Conservation (phyloP, 192 early-diverging fungal genomes). For the Backusella westeae region DNA sequence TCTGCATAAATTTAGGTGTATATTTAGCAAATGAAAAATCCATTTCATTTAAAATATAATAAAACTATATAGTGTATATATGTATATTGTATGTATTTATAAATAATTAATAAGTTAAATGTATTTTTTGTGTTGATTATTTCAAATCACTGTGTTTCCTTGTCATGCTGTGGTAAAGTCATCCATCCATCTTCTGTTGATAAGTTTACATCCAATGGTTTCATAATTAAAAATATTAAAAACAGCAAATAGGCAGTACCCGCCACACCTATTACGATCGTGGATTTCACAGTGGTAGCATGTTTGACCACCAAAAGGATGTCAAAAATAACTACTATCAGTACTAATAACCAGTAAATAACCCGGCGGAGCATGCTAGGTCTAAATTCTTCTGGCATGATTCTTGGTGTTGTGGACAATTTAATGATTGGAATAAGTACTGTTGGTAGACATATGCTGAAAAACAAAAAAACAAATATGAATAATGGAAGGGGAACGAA, state of each 20-base stretch:
- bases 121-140: not conserved
- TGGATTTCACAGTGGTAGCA: not conserved
- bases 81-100: not conserved
- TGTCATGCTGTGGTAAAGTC: constrained; percentile 10
- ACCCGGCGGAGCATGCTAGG: not conserved
- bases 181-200: constrained; percentile 11
- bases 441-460: constrained; percentile 21
- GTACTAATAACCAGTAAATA: not conserved
- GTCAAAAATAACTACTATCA: constrained; percentile 16
- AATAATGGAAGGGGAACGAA: not conserved
- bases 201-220: not conserved
- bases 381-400: constrained; percentile 10
- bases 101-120: not conserved
- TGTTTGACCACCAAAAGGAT: constrained; percentile 17
- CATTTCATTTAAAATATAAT: not conserved
- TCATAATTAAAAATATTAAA: not conserved
- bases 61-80: not conserved
- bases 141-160: not conserved
- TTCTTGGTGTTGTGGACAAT: not conserved
- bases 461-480: not conserved
- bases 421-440: constrained; percentile 22
- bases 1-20: not conserved
- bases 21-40: not conserved
- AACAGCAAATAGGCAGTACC: constrained; percentile 7
- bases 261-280: constrained; percentile 1